Evolutionary conservation across 1,284 basidiomycete species (phyloP).

Genomic region (Leccinum variabile): DNA sequence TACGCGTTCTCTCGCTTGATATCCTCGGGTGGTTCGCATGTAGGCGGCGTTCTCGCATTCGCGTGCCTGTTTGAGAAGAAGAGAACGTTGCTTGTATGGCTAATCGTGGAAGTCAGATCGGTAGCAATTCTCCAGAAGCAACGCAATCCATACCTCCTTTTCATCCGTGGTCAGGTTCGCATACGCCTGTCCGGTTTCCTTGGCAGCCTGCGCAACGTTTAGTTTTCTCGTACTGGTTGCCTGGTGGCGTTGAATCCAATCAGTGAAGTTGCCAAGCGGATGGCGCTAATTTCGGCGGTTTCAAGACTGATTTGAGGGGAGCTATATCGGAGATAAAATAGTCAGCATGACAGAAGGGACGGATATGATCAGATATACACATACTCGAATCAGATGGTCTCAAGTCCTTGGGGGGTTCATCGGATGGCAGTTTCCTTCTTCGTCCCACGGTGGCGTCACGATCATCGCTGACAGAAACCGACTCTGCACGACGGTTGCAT

Average conservation of each 20-base stretch:
- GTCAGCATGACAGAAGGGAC: neutral
- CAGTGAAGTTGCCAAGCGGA: slow-evolving; percentile 97
- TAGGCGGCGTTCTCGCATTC: slow-evolving; percentile 84
- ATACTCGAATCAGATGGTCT: slow-evolving; percentile 7
- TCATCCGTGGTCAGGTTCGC: slow-evolving; percentile 75
- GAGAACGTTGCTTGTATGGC: slow-evolving; percentile 79
- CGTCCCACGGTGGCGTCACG: slow-evolving; percentile 69
- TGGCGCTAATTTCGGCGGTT: slow-evolving; percentile 89
- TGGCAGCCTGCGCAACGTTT: slow-evolving; percentile 94
- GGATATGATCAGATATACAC: too few species aligned
- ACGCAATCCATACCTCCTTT: slow-evolving; percentile 65
- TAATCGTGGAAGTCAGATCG: slow-evolving; percentile 38
- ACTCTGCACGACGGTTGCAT: slow-evolving; percentile 66
- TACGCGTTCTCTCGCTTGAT: slow-evolving; percentile 93
- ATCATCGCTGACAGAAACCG: slow-evolving; percentile 59
- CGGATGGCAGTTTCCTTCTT: slow-evolving; percentile 53
- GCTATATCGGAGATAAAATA: slow-evolving; percentile 36
- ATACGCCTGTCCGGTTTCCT: slow-evolving; percentile 92
- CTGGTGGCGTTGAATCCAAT: slow-evolving; percentile 92
- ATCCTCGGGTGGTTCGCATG: slow-evolving; percentile 90
- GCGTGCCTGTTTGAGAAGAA: slow-evolving; percentile 79
- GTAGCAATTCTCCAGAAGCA: slow-evolving; percentile 33
- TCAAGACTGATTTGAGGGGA: slow-evolving; percentile 72
- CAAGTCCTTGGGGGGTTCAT: slow-evolving; percentile 41
- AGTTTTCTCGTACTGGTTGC: slow-evolving; percentile 77